Conservation (phyloP, 2,329 filamentous ascomycete genomes). For the Teratosphaeria viscida region DNA sequence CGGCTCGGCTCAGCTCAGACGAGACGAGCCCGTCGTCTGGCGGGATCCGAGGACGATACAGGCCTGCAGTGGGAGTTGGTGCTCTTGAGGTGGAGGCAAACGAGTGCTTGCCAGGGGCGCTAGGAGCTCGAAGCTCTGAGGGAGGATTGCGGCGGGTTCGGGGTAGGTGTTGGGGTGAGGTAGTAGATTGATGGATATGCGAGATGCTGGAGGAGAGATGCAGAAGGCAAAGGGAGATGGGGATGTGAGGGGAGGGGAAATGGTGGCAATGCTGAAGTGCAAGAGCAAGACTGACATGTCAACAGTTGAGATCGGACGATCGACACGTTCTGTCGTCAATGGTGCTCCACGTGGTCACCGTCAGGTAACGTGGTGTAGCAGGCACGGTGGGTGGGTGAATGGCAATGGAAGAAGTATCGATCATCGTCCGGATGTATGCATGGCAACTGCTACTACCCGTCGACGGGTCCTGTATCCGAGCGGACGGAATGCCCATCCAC, state of each 20-base stretch:
- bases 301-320: background rate
- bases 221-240: background rate
- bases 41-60: background rate
- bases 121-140: background rate
- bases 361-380: background rate
- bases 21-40: background rate
- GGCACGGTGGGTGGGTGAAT: background rate
- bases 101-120: background rate
- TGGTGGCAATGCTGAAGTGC: background rate
- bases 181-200: background rate
- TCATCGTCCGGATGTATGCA: background rate
- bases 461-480: background rate
- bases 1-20: background rate
- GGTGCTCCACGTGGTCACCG: background rate
- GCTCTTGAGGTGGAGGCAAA: background rate
- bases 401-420: background rate
- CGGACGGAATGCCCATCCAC: background rate
- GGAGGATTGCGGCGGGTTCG: background rate
- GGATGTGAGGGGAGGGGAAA: background rate
- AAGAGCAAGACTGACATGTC: slow-evolving; percentile 5
- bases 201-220: background rate
- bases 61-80: background rate
- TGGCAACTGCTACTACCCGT: background rate
- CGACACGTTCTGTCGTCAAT: background rate
- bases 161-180: background rate